Conservation (phyloP, 805 yeast species). For the Nakazawaea anatomiae region DNA sequence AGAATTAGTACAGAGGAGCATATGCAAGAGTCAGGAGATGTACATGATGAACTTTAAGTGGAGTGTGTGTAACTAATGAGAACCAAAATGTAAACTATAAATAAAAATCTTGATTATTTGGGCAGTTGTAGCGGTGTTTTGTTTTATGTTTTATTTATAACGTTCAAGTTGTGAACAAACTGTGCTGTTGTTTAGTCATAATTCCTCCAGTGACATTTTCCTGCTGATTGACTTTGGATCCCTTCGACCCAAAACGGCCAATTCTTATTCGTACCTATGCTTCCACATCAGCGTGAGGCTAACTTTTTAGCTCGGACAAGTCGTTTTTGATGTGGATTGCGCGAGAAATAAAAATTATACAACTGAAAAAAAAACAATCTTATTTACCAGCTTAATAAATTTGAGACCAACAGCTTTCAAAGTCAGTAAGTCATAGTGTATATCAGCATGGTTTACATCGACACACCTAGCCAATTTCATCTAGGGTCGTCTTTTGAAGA, state of each 20-base stretch:
- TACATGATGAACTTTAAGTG: not conserved
- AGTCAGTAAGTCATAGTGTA: not conserved
- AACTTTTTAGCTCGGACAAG: not conserved
- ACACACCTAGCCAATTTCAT: not conserved
- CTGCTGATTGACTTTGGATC: too few species aligned
- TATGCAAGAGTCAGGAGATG: not conserved
- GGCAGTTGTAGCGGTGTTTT: too few species aligned
- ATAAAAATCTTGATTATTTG: too few species aligned
- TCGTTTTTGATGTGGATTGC: not conserved
- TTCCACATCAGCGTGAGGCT: not conserved
- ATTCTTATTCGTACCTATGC: not conserved
- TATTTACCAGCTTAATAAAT: too few species aligned
- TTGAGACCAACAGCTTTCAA: not conserved
- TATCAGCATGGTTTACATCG: not conserved
- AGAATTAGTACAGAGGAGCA: not conserved
- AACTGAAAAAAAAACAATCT: too few species aligned
- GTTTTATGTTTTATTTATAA: too few species aligned
- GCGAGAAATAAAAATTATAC: not conserved
- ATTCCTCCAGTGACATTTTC: too few species aligned
- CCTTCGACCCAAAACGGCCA: too few species aligned
- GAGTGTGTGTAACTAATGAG: not conserved
- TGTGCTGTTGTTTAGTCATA: too few species aligned
- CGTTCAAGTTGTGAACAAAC: too few species aligned
- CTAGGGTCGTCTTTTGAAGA: not conserved
- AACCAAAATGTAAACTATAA: too few species aligned